Evolutionary conservation across 1,284 basidiomycete genomes (phyloP).

Genomic region (Xanthoconium separans): DNA sequence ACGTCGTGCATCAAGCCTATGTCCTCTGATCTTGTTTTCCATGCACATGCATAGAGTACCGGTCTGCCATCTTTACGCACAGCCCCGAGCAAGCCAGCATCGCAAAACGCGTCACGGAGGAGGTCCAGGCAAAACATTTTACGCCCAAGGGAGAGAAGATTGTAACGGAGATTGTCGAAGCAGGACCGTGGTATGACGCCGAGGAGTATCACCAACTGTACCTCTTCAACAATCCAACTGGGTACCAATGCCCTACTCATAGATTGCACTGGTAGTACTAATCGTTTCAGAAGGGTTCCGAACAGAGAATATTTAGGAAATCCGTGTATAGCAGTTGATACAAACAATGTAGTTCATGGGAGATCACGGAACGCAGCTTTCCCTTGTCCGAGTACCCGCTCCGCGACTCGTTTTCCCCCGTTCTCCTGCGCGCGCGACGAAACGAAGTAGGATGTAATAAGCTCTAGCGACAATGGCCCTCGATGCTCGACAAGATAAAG

Average conservation of each 20-base stretch:
- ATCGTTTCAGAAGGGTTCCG: too few species aligned
- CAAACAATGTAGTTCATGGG: too few species aligned
- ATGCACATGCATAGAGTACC: constrained; percentile 66
- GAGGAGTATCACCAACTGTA: constrained; percentile 89
- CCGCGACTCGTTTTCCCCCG: too few species aligned
- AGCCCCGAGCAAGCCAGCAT: constrained; percentile 73
- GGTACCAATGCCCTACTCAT: constrained; percentile 60
- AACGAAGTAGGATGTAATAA: too few species aligned
- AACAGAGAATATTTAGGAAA: too few species aligned
- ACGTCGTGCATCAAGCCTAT: constrained; percentile 26
- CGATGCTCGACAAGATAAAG: too few species aligned
- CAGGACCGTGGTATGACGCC: constrained; percentile 77
- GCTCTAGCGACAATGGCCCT: too few species aligned
- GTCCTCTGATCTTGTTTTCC: constrained; percentile 1
- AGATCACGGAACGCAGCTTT: too few species aligned
- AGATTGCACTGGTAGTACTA: constrained; percentile 45
- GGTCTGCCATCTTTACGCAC: constrained; percentile 89
- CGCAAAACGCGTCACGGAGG: constrained; percentile 79
- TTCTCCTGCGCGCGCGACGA: too few species aligned
- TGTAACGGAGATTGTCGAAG: constrained; percentile 70
- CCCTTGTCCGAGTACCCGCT: too few species aligned
- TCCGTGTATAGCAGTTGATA: too few species aligned
- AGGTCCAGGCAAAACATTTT: constrained; percentile 84
- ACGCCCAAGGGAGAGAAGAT: constrained; percentile 76
- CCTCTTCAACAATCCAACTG: constrained; percentile 62